phyloP scores from a whole-genome alignment of 257 asterid species.

The Buddleja alternifolia region DNA sequence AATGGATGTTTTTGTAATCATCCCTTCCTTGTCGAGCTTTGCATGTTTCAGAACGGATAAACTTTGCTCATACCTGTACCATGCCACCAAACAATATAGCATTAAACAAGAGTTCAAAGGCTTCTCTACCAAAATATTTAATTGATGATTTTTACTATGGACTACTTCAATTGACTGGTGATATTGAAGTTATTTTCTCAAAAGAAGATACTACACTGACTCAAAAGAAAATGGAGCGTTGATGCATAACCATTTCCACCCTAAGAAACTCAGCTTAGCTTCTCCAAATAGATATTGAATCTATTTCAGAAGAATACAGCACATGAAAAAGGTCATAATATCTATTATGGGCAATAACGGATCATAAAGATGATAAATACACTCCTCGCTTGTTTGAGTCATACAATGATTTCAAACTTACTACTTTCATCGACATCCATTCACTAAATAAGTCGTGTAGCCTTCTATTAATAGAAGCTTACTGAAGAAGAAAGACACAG shows the following conservation, averaged over 20 bases:
- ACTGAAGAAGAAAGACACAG: no score
- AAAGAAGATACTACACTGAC: not conserved
- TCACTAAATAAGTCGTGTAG: no score
- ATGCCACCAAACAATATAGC: slow-evolving; percentile 29
- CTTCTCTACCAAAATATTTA: not conserved
- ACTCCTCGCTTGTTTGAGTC: not conserved
- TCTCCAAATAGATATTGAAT: not conserved
- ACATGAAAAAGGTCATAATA: not conserved
- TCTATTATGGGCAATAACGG: not conserved
- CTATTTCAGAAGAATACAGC: not conserved
- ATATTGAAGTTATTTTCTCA: slow-evolving; percentile 15
- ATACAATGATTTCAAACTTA: no score
- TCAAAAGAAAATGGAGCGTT: not conserved
- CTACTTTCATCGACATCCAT: no score
- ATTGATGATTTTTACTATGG: not conserved
- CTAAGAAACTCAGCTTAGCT: not conserved
- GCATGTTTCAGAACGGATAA: slow-evolving; percentile 88
- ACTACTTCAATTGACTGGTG: not conserved
- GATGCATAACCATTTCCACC: not conserved
- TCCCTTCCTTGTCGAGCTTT: slow-evolving; percentile 76
- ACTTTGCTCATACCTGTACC: slow-evolving; percentile 87
- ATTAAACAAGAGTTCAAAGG: not conserved
- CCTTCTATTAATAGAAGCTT: no score
- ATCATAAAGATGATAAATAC: not conserved
- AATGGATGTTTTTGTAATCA: slow-evolving; percentile 89